A percentile compares a stretch with the other conserved stretches of the same genome.
Conservation (phyloP, 2,329 filamentous ascomycete species). For the Fusarium multiceps region DNA sequence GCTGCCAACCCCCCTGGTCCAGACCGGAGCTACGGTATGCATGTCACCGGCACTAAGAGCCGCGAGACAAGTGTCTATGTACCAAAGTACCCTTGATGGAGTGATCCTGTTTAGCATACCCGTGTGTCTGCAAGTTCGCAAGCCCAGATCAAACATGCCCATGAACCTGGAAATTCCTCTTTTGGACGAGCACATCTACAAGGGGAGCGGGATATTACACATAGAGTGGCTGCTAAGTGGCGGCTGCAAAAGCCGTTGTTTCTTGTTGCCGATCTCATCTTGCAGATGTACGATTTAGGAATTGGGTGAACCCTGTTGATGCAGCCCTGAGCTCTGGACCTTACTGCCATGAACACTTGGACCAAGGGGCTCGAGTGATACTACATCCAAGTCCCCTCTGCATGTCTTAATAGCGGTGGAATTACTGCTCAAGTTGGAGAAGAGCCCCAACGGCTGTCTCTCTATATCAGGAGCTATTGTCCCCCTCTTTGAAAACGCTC, state of each 20-base stretch:
- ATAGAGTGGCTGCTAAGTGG: background rate
- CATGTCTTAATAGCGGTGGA: background rate
- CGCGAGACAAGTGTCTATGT: background rate
- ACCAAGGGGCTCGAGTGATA: constrained; percentile 11
- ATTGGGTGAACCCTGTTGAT: background rate
- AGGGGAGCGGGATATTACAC: background rate
- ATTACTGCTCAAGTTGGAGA: background rate
- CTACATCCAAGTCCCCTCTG: background rate
- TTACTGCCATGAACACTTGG: constrained; percentile 4
- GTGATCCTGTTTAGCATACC: constrained; percentile 1
- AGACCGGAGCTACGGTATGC: background rate
- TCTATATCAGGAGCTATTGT: constrained; percentile 20
- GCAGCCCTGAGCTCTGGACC: constrained; percentile 4
- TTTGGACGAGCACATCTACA: background rate
- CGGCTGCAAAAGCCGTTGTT: background rate
- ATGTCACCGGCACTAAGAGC: background rate
- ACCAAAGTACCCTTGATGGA: background rate
- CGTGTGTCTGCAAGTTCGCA: constrained; percentile 18
- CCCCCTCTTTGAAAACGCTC: background rate
- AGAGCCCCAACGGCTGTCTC: background rate
- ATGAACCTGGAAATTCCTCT: background rate
- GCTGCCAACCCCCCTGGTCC: background rate
- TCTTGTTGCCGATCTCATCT: background rate
- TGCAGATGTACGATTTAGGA: constrained; percentile 9
- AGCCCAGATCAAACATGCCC: background rate